Percentiles rank a stretch among this genome's conserved stretches.
Evolutionary conservation across 1,284 basidiomycete species (phyloP).

Genomic region (Mycosarcoma mackinlayi): DNA sequence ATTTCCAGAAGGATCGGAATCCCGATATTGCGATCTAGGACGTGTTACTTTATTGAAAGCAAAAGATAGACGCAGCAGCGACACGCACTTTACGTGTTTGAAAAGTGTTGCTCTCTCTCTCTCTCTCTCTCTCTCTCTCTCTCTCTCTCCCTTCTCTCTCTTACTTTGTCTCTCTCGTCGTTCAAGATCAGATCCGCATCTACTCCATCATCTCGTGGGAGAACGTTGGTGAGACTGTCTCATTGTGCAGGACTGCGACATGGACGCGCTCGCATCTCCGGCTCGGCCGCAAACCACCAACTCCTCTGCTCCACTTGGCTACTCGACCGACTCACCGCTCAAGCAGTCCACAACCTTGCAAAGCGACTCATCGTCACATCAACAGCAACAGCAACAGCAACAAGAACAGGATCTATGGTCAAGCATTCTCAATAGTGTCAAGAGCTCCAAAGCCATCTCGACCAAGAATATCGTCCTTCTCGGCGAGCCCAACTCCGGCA

Average conservation of each 20-base stretch:
- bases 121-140: neutral
- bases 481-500: conserved; percentile 78
- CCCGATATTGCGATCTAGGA: neutral
- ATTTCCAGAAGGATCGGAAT: neutral
- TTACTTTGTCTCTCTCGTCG: neutral
- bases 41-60: conserved; percentile 11
- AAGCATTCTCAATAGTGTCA: conserved; percentile 87
- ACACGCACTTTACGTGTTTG: conserved; percentile 7
- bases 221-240: neutral
- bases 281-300: conserved; percentile 9
- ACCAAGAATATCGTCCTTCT: conserved; percentile 85
- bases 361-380: neutral
- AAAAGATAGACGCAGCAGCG: neutral
- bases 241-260: conserved; percentile 3
- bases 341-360: conserved; percentile 9
- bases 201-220: neutral
- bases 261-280: conserved; percentile 21
- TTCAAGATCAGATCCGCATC: neutral
- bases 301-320: conserved; percentile 6
- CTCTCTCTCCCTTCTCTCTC: neutral
- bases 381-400: conserved; percentile 1
- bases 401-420: conserved; percentile 79
- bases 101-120: conserved; percentile 10
- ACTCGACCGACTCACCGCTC: conserved; percentile 17
- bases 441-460: conserved; percentile 82